Evolutionary conservation across 2,329 filamentous ascomycete species (phyloP).

Genomic region (Diaporthe sp.): DNA sequence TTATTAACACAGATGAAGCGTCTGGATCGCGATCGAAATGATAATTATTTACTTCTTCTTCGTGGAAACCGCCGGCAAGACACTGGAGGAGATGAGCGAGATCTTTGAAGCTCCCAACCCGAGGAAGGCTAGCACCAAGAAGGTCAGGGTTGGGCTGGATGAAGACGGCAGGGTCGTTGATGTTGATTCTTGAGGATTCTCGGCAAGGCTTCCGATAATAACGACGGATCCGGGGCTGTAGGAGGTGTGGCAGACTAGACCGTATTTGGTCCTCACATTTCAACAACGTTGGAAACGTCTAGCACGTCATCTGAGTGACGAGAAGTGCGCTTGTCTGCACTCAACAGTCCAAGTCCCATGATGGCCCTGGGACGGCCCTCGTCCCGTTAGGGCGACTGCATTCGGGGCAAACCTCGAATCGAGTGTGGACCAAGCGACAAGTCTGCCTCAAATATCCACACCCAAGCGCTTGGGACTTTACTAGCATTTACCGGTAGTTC

Average conservation of each 20-base stretch:
- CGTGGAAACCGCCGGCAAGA: constrained; percentile 59
- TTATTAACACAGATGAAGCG: not conserved
- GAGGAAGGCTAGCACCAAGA: constrained; percentile 37
- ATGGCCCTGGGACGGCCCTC: constrained; percentile 4
- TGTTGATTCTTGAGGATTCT: constrained; percentile 31
- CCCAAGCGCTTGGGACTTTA: not conserved
- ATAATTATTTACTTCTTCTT: constrained; percentile 61
- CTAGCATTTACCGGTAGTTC: not conserved
- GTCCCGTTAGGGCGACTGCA: not conserved
- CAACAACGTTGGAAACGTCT: not conserved
- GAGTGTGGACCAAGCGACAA: not conserved
- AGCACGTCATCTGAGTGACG: not conserved
- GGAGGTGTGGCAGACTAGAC: constrained; percentile 7
- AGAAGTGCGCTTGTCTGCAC: not conserved
- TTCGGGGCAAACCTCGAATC: not conserved
- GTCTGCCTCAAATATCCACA: not conserved
- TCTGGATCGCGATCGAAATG: constrained; percentile 56
- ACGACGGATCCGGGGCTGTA: not conserved
- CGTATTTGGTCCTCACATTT: not conserved
- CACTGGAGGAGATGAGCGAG: constrained; percentile 37
- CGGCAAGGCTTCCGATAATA: not conserved
- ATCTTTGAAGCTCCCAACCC: constrained; percentile 38
- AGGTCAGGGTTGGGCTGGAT: constrained; percentile 38
- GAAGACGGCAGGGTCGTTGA: constrained; percentile 36
- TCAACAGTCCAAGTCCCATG: not conserved